Evolutionary conservation across 1,284 basidiomycete species (phyloP), one percentile per base, ranked within the genome.

Genomic region (Sporisorium scitamineum): DNA sequence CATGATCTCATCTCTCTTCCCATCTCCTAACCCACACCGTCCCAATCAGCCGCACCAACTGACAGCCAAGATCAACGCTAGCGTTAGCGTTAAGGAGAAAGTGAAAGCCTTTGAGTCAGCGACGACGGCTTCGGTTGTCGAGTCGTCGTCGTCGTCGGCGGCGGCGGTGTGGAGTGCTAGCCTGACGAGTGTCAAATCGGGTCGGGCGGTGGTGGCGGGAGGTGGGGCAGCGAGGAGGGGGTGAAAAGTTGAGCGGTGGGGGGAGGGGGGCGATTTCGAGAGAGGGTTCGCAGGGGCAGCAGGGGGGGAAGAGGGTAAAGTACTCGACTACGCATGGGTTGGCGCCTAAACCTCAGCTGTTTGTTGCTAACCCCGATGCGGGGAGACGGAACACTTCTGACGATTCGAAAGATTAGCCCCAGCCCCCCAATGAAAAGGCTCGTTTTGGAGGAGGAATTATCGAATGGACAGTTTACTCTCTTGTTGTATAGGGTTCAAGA

Each of bases 301-400:
- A 24, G 18, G 7, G 32, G 11, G 48, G 18, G 13, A 39, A 47
- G 34, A 50, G 13, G 24, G 24, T n/a, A 5, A 58, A 39, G 32
- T 24, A 31, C 26, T 2, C 51, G 20, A 2, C 47, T 20, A 51
- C 55, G 2, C 76, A 77, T 45, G 78, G 75, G 0, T 56, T 82
- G 29, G 80, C 62, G 7, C 80, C 79, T 13, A 80, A 75, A 37
- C 52, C 79, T 4, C 77, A 80, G 48, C 57, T 82, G 8, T 81
- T 77, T 29, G 76, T 82, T 1, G 81, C 81, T n/a, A 81, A 81
- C 44, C 80, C 80, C 0, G 80, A 82, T 48, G 54, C 34, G 22
- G 14, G 48, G 1, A 1, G 48, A 20, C 27, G 48, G 3, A 42
- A 42, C 8, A 42, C 39, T 24, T 37, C 42, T 2, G 41, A 37